Conservation (phyloP, 2,329 filamentous ascomycete species). For the Atkinsonella hypoxylon region DNA sequence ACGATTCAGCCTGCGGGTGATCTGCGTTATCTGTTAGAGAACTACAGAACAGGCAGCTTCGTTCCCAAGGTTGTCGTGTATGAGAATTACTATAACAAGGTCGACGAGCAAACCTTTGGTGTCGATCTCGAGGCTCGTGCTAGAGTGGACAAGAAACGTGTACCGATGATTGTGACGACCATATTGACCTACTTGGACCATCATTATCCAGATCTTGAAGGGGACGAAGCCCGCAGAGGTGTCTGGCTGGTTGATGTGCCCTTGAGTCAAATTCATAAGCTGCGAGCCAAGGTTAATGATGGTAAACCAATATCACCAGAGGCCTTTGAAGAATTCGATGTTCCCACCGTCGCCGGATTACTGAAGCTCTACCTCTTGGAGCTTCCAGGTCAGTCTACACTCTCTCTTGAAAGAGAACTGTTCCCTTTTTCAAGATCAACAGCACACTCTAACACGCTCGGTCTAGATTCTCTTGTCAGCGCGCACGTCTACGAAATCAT, state of each 20-base stretch:
- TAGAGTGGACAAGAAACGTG: slow-evolving; percentile 86
- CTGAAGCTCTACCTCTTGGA: slow-evolving; percentile 92
- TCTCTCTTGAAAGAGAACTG: not conserved
- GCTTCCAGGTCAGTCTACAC: slow-evolving; percentile 60
- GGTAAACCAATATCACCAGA: slow-evolving; percentile 69
- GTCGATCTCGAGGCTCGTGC: slow-evolving; percentile 95
- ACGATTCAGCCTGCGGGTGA: slow-evolving; percentile 91
- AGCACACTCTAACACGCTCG: slow-evolving; percentile 13
- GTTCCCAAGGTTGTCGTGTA: slow-evolving; percentile 84
- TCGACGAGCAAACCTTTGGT: slow-evolving; percentile 95
- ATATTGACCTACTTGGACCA: slow-evolving; percentile 92
- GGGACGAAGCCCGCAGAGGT: slow-evolving; percentile 79
- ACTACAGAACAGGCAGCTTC: slow-evolving; percentile 90
- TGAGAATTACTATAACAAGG: slow-evolving; percentile 98
- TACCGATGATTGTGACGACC: slow-evolving; percentile 83
- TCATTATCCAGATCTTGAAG: slow-evolving; percentile 93
- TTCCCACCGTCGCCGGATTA: slow-evolving; percentile 85
- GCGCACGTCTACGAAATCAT: slow-evolving; percentile 98
- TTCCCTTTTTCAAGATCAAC: not conserved
- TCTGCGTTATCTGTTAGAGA: slow-evolving; percentile 87
- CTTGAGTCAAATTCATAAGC: slow-evolving; percentile 68
- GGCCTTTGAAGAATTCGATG: slow-evolving; percentile 75
- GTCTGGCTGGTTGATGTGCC: slow-evolving; percentile 95
- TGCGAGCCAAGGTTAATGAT: slow-evolving; percentile 75
- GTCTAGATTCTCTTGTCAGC: slow-evolving; percentile 84